Evolutionary conservation across 1,284 basidiomycete species (phyloP).

Genomic region (Rhodotorula sp.): DNA sequence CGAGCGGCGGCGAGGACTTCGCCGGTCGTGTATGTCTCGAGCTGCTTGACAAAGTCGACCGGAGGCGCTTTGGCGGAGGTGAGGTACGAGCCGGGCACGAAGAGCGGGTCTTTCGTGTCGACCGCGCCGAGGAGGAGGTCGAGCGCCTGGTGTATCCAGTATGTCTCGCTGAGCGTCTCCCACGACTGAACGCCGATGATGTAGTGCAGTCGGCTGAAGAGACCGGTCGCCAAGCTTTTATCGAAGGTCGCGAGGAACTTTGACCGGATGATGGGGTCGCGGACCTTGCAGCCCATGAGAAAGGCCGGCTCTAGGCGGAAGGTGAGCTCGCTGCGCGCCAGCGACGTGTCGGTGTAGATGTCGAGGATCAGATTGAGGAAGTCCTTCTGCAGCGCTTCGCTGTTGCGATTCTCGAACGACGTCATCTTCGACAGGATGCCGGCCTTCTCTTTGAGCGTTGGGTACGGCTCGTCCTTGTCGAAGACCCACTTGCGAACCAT

Average conservation of each 20-base stretch:
- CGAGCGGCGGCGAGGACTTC: slow-evolving; percentile 74
- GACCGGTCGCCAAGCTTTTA: slow-evolving; percentile 76
- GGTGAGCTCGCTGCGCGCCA: slow-evolving; percentile 90
- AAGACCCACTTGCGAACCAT: slow-evolving; percentile 86
- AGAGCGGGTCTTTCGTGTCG: slow-evolving; percentile 60
- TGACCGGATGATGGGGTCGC: slow-evolving; percentile 74
- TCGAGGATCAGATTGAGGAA: slow-evolving; percentile 90
- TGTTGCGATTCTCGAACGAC: slow-evolving; percentile 71
- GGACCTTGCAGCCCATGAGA: slow-evolving; percentile 83
- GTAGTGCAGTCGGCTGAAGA: slow-evolving; percentile 81
- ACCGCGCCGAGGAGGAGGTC: slow-evolving; percentile 82
- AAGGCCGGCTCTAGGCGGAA: slow-evolving; percentile 91
- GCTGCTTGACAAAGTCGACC: slow-evolving; percentile 33
- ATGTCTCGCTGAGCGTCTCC: slow-evolving; percentile 88
- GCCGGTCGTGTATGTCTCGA: slow-evolving; percentile 44
- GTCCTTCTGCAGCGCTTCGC: slow-evolving; percentile 69
- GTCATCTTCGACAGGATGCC: slow-evolving; percentile 86
- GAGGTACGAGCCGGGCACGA: slow-evolving; percentile 17
- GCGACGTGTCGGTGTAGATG: slow-evolving; percentile 82
- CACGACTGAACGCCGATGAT: slow-evolving; percentile 92
- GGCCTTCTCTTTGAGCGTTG: slow-evolving; percentile 95
- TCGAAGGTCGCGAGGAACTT: slow-evolving; percentile 91
- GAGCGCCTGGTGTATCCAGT: slow-evolving; percentile 92
- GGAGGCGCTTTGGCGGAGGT: slow-evolving; percentile 11
- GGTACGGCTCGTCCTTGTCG: slow-evolving; percentile 71